phyloP scores from a whole-genome alignment of 1,284 basidiomycete genomes.

The Cutaneotrichosporon curvatum region DNA sequence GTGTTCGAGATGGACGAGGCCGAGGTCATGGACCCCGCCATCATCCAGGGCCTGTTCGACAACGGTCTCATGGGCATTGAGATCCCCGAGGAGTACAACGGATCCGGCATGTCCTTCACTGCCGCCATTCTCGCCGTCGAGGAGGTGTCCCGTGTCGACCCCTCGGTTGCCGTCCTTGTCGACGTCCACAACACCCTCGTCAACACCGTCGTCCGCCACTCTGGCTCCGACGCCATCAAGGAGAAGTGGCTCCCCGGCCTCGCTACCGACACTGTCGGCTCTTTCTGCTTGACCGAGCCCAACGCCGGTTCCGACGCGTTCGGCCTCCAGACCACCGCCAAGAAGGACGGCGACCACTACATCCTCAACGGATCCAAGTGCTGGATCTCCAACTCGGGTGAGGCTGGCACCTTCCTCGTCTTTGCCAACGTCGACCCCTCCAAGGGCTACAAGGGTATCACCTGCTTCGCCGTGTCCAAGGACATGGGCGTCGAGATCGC shows the following conservation, averaged over 20 bases:
- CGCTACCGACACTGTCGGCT: slow-evolving; percentile 74
- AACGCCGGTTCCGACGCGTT: slow-evolving; percentile 95
- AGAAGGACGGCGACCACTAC: slow-evolving; percentile 54
- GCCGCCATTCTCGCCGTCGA: slow-evolving; percentile 86
- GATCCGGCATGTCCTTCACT: slow-evolving; percentile 86
- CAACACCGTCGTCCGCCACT: slow-evolving; percentile 86
- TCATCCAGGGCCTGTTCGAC: slow-evolving; percentile 88
- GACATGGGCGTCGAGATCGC: slow-evolving; percentile 96
- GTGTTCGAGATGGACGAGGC: slow-evolving; percentile 97
- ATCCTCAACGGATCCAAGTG: slow-evolving; percentile 64
- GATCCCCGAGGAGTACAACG: slow-evolving; percentile 73
- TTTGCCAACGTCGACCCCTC: slow-evolving; percentile 93
- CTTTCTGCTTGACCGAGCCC: slow-evolving; percentile 91
- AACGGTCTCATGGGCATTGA: slow-evolving; percentile 99
- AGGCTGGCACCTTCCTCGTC: slow-evolving; percentile 79
- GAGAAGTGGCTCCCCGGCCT: slow-evolving; percentile 84
- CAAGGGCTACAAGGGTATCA: slow-evolving; percentile 98
- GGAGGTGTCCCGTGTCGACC: slow-evolving; percentile 92
- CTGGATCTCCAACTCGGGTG: slow-evolving; percentile 99
- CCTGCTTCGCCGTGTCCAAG: slow-evolving; percentile 91
- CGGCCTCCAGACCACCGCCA: slow-evolving; percentile 85
- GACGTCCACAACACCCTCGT: slow-evolving; percentile 99
- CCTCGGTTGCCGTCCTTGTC: slow-evolving; percentile 90
- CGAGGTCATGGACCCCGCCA: slow-evolving; percentile 73
- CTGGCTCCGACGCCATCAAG: slow-evolving; percentile 76